A percentile compares a stretch with the other conserved stretches of the same genome.
Evolutionary conservation across 2,329 filamentous ascomycete species (phyloP).

Genomic region (Fusarium secorum): DNA sequence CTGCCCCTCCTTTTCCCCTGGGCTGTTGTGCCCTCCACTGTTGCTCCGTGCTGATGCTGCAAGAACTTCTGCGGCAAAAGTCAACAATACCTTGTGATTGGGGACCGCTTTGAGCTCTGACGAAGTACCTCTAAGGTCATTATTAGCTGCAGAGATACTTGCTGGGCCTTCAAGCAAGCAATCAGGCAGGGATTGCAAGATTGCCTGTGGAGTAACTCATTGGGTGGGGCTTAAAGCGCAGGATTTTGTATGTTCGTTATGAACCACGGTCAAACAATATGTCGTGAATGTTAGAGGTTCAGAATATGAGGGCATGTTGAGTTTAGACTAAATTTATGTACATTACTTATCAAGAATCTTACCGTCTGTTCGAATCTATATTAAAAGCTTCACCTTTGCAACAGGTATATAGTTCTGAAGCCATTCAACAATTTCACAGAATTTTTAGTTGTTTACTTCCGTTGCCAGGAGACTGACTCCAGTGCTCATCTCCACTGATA

Average conservation of each 20-base stretch:
- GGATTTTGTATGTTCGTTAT: neutral
- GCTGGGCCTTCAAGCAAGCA: neutral
- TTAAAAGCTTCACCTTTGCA: neutral
- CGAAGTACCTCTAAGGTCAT: constrained; percentile 23
- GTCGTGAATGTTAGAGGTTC: neutral
- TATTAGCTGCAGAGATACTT: constrained; percentile 25
- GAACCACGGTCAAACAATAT: neutral
- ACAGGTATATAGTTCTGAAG: neutral
- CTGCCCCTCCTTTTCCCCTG: constrained; percentile 40
- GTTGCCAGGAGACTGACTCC: constrained; percentile 14
- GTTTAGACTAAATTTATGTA: neutral
- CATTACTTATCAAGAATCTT: neutral
- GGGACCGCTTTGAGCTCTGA: constrained; percentile 2
- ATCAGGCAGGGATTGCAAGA: constrained; percentile 15
- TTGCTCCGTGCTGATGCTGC: constrained; percentile 11
- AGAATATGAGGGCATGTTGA: neutral
- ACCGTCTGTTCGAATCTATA: neutral
- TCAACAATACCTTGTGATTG: constrained; percentile 35
- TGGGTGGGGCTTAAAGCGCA: constrained; percentile 8
- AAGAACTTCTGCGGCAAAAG: constrained; percentile 13
- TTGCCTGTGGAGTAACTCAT: constrained; percentile 23
- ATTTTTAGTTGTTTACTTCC: constrained; percentile 1
- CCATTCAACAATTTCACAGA: neutral
- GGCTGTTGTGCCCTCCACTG: constrained; percentile 16
- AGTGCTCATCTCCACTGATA: constrained; percentile 6